Evolutionary conservation across 2,329 filamentous ascomycete genomes (phyloP).

Genomic region (Colletotrichum filicis): DNA sequence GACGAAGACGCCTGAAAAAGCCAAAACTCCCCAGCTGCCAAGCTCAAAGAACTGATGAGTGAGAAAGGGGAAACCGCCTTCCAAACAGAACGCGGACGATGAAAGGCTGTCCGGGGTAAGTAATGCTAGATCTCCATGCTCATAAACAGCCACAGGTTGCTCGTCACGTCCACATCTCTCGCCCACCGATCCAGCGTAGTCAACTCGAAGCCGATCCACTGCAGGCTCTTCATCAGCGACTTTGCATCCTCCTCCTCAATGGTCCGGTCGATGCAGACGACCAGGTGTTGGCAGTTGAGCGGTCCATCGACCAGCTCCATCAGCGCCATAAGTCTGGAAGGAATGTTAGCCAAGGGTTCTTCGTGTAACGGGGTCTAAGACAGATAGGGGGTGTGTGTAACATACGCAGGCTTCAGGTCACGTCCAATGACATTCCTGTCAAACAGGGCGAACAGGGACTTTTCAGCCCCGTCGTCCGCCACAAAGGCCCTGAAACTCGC

Average conservation of each 20-base stretch:
- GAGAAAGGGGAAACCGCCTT: not conserved
- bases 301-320: conserved; percentile 87
- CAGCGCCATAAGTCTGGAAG: conserved; percentile 80
- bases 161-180: conserved; percentile 72
- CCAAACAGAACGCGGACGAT: conserved; percentile 5
- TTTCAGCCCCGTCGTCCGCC: conserved; percentile 75
- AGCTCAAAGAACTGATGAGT: conserved; percentile 16
- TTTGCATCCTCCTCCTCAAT: conserved; percentile 71
- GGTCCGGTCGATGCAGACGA: conserved; percentile 83
- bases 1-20: not conserved
- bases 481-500: conserved; percentile 89
- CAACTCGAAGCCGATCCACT: conserved; percentile 93
- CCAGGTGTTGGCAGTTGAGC: conserved; percentile 80
- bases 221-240: conserved; percentile 81
- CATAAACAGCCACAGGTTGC: conserved; percentile 86
- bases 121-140: conserved; percentile 79
- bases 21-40: conserved; percentile 29
- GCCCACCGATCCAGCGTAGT: conserved; percentile 84
- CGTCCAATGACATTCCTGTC: conserved; percentile 75
- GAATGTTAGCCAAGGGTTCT: conserved; percentile 40
- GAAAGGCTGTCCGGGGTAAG: not conserved
- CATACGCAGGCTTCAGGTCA: conserved; percentile 89
- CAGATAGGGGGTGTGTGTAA: conserved; percentile 35
- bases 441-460: conserved; percentile 89
- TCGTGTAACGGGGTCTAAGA: not conserved